Conservation (phyloP, 2,329 filamentous ascomycete species). For the Phyllosticta capitalensis region DNA sequence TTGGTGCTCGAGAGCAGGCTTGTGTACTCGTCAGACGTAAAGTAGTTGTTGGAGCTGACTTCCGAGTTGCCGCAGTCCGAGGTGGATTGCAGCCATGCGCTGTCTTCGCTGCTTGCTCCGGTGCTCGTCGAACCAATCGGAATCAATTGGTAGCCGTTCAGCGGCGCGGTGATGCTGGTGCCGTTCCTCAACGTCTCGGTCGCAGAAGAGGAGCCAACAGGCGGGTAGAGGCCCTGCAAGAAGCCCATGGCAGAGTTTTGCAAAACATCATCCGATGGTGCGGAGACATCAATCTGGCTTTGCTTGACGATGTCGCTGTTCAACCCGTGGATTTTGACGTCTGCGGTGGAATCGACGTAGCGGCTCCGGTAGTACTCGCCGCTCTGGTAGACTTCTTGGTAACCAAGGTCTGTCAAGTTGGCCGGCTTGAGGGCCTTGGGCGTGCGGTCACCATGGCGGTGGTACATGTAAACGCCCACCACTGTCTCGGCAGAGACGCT, state of each 20-base stretch:
- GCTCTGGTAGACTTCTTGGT: constrained; percentile 61
- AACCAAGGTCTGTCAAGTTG: constrained; percentile 69
- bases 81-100: constrained; percentile 49
- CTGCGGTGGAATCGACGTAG: constrained; percentile 57
- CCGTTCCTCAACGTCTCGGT: constrained; percentile 63
- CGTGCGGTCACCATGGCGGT: constrained; percentile 82
- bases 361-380: constrained; percentile 67
- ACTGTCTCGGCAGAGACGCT: constrained; percentile 51
- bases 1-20: constrained; percentile 38
- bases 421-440: constrained; percentile 64
- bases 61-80: constrained; percentile 47
- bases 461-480: constrained; percentile 77
- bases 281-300: constrained; percentile 60
- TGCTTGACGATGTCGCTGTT: constrained; percentile 56
- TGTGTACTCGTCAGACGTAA: constrained; percentile 41
- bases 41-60: constrained; percentile 51
- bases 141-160: constrained; percentile 77
- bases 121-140: constrained; percentile 55
- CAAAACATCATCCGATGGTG: constrained; percentile 67
- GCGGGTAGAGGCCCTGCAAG: constrained; percentile 79
- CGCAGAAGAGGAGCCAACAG: constrained; percentile 46
- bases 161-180: constrained; percentile 53
- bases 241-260: constrained; percentile 73
- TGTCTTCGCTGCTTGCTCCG: constrained; percentile 48
- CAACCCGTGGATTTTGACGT: constrained; percentile 55